Conservation (phyloP, 352 stramenopile genomes). For the Globisporangium rhizosaccharum region DNA sequence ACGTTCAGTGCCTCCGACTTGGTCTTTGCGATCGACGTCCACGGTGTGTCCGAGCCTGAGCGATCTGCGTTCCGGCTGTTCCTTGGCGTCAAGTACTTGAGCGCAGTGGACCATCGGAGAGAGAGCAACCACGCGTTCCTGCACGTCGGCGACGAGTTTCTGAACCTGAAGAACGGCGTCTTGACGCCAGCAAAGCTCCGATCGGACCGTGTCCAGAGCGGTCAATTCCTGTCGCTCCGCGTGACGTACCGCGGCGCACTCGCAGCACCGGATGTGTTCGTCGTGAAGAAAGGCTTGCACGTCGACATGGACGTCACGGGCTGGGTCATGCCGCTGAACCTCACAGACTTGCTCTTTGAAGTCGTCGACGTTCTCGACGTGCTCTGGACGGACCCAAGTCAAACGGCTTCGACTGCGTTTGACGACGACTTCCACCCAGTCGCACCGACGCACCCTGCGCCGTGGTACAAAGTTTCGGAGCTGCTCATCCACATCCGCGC, state of each 20-base stretch:
- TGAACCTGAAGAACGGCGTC: constrained; percentile 71
- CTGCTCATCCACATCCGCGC: constrained; percentile 68
- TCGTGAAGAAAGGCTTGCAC: constrained; percentile 52
- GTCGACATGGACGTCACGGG: constrained; percentile 66
- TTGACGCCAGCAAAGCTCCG: constrained; percentile 64
- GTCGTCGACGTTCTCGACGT: constrained; percentile 66
- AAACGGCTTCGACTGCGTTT: constrained; percentile 6
- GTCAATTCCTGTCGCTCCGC: constrained; percentile 49
- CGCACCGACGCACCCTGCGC: constrained; percentile 2
- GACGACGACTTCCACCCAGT: background rate
- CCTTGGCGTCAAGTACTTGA: constrained; percentile 52
- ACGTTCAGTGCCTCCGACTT: constrained; percentile 65
- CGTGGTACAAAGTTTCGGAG: constrained; percentile 64
- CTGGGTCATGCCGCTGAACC: constrained; percentile 71
- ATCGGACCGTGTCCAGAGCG: constrained; percentile 52
- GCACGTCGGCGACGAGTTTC: constrained; percentile 80
- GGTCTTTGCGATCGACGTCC: constrained; percentile 54
- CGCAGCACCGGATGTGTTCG: constrained; percentile 38
- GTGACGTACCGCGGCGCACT: constrained; percentile 60
- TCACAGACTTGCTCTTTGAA: constrained; percentile 71
- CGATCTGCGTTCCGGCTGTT: constrained; percentile 58
- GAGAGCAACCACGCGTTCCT: constrained; percentile 68
- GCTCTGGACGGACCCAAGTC: constrained; percentile 40
- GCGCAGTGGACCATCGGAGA: constrained; percentile 61
- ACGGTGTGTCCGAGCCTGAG: constrained; percentile 58